Evolutionary conservation across 2,329 filamentous ascomycete genomes (phyloP).

Genomic region (Pseudogymnoascus sp.): DNA sequence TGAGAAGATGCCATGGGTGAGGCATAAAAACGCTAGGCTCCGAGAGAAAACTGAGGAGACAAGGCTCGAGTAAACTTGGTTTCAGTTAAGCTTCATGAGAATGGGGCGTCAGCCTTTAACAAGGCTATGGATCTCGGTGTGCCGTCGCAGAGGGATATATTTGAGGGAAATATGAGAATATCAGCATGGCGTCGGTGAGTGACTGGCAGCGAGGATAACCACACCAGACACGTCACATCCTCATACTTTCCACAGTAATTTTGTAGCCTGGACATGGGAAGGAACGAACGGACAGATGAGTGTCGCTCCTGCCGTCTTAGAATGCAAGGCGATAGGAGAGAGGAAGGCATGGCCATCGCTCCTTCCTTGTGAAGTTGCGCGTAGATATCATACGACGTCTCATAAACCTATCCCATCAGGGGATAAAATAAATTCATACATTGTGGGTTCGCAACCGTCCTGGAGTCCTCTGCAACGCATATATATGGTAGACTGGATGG

Average conservation of each 20-base stretch:
- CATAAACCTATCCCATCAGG: too few relatives aligned
- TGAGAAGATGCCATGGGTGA: background rate
- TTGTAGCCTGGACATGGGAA: background rate
- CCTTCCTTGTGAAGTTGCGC: background rate
- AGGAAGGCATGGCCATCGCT: background rate
- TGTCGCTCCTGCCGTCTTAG: background rate
- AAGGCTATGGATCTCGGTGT: background rate
- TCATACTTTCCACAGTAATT: background rate
- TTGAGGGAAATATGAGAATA: background rate
- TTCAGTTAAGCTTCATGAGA: background rate
- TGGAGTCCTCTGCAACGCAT: too few relatives aligned
- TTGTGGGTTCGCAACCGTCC: too few relatives aligned
- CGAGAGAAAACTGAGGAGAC: background rate
- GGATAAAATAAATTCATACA: too few relatives aligned
- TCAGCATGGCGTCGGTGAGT: background rate
- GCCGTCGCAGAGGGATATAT: background rate
- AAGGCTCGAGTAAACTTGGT: background rate
- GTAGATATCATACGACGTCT: background rate
- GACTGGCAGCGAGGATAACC: background rate
- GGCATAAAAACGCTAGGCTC: background rate
- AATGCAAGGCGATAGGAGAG: background rate
- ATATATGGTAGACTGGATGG: too few relatives aligned
- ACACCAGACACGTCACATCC: background rate
- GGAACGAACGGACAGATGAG: background rate
- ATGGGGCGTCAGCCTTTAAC: background rate